phyloP scores from a whole-genome alignment of 768 basidiomycete genomes.

The Mycena vitilis region DNA sequence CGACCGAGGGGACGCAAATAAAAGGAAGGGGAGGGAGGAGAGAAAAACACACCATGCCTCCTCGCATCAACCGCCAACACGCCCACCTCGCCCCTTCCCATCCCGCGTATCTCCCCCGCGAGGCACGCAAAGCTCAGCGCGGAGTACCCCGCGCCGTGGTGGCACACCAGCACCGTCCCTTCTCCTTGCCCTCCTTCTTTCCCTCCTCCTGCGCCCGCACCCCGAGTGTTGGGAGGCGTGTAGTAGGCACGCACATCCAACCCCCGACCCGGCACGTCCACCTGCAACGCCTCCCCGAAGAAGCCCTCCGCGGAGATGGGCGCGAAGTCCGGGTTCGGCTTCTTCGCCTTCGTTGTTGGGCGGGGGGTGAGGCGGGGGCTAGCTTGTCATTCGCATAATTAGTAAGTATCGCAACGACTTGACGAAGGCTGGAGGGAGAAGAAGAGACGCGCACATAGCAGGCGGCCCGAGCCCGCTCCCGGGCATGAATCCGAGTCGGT shows the following conservation, averaged over 20 bases:
- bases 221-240: constrained; percentile 58
- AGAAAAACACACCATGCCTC: constrained; percentile 77
- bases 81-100: constrained; percentile 79
- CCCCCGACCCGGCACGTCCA: constrained; percentile 68
- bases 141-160: constrained; percentile 95
- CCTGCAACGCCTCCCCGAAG: constrained; percentile 85
- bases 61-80: constrained; percentile 86
- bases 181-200: constrained; percentile 35
- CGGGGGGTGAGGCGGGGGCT: constrained; percentile 36
- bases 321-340: constrained; percentile 70
- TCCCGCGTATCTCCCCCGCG: constrained; percentile 78
- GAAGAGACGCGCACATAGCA: constrained; percentile 58
- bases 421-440: too few species aligned
- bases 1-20: neutral
- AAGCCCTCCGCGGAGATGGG: constrained; percentile 84
- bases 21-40: neutral
- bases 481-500: constrained; percentile 72
- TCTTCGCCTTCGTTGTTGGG: constrained; percentile 45
- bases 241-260: constrained; percentile 88
- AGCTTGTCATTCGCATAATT: constrained; percentile 30
- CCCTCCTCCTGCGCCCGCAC: constrained; percentile 32
- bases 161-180: constrained; percentile 86
- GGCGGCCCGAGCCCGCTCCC: constrained; percentile 71
- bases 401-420: too few species aligned
- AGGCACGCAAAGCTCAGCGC: constrained; percentile 91